phyloP scores from a whole-genome alignment of 2,329 filamentous ascomycete species.

The Stromatinia cepivora region DNA sequence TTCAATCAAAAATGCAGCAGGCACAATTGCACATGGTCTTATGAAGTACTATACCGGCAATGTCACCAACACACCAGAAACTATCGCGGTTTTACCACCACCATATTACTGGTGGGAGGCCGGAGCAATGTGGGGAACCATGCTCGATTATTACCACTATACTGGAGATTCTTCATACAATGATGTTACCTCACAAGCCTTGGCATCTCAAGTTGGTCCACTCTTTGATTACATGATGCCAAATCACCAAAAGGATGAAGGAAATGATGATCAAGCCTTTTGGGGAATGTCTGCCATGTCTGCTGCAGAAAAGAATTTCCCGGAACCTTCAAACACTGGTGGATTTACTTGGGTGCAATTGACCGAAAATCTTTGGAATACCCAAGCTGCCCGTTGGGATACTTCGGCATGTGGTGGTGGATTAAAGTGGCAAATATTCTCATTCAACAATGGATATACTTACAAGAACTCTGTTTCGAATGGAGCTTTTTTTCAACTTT shows the following conservation, averaged over 20 bases:
- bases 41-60: constrained; percentile 68
- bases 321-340: constrained; percentile 53
- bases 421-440: constrained; percentile 79
- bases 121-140: constrained; percentile 61
- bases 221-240: constrained; percentile 61
- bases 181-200: constrained; percentile 56
- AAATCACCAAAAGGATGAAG: constrained; percentile 58
- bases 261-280: constrained; percentile 75
- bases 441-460: constrained; percentile 72
- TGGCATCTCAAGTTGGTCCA: constrained; percentile 61
- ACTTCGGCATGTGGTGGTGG: constrained; percentile 66
- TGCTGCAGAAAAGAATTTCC: constrained; percentile 68
- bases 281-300: constrained; percentile 69
- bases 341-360: constrained; percentile 67
- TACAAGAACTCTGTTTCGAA: constrained; percentile 86
- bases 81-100: constrained; percentile 61
- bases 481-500: constrained; percentile 79
- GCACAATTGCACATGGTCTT: constrained; percentile 59
- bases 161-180: constrained; percentile 65
- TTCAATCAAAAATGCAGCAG: constrained; percentile 62
- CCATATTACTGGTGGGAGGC: constrained; percentile 65
- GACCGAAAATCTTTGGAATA: constrained; percentile 70
- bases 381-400: constrained; percentile 72
- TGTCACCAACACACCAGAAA: constrained; percentile 52
- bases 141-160: constrained; percentile 69